Evolutionary conservation across 73 alveolate genomes (phyloP), one percentile per base, ranked within the genome.

Genomic region (Durusdinium trenchii): DNA sequence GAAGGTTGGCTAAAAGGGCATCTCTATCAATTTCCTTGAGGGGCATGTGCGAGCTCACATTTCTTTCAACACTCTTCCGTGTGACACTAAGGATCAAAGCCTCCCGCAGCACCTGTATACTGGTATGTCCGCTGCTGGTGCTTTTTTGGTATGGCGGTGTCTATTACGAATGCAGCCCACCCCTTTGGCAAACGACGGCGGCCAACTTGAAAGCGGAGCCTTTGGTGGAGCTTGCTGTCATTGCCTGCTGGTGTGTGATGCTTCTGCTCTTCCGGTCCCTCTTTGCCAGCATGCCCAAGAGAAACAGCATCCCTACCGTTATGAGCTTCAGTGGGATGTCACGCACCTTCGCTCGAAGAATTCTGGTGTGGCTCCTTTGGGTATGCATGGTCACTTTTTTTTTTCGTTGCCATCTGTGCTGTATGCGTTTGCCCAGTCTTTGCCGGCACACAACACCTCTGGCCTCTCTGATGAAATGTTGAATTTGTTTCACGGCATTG

Each of bases 391-490:
- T 90, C 73, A 90, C 86, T 32, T 10, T 67, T 9, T n/a, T n/a
- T 86, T 90, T 50, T 90, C 96, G 3, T 67, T 48, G 75, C 96
- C 96, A 90, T 90, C 96, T 28, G 47, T 90, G 54, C n/a, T 90
- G 51, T 90, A 64, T 42, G 86, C 96, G 32, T 51, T 90, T 10
- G 86, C 96, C 32, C 87, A 90, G 96, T 75, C n/a, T n/a, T n/a
- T 90, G 35, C 96, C 96, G 26, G 86, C 96, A 12, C 75, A 90
- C 45, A 90, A 90, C 50, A 47, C 86, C 9, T 75, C 86, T n/a
- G 96, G 83, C 73, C 86, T 90, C 57, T 52, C 45, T 51, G 96
- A 90, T 71, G 40, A 32, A 18, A n/a, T 51, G 40, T 35, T 90
- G 87, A 38, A 43, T 73, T 32, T 38, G 35, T 46, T 90, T 32